Conservation (phyloP, 768 basidiomycete species). For the Leccinum longicurvipes region DNA sequence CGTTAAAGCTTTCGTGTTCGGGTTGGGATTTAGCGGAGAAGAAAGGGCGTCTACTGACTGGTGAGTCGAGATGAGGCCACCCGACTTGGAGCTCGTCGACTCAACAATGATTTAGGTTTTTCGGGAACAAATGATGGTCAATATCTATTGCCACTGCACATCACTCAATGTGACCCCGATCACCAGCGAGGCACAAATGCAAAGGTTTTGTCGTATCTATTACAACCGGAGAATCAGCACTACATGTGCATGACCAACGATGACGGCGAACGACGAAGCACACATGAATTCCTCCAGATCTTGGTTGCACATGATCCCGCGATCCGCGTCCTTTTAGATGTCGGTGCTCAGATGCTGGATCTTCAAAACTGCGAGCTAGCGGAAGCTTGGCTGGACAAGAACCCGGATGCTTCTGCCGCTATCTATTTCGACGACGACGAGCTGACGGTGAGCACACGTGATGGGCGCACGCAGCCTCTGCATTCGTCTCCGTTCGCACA, state of each 20-base stretch:
- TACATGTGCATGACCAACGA: slow-evolving; percentile 26
- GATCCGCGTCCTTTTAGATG: slow-evolving; percentile 47
- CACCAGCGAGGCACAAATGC: slow-evolving; percentile 34
- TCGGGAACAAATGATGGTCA: slow-evolving; percentile 55
- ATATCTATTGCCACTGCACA: slow-evolving; percentile 19
- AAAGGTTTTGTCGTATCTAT: slow-evolving; percentile 26
- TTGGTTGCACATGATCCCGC: slow-evolving; percentile 32
- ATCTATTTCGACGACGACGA: slow-evolving; percentile 34
- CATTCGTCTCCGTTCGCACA: slow-evolving; percentile 7
- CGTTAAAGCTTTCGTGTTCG: slow-evolving; percentile 44
- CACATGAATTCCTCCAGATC: slow-evolving; percentile 26
- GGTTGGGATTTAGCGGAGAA: slow-evolving; percentile 51
- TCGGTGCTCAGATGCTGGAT: slow-evolving; percentile 55
- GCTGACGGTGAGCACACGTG: neutral
- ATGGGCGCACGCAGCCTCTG: neutral
- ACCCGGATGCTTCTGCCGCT: slow-evolving; percentile 33
- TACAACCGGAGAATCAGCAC: slow-evolving; percentile 36
- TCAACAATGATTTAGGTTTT: slow-evolving; percentile 26
- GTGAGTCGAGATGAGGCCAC: neutral
- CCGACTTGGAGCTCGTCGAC: no score
- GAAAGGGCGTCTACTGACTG: slow-evolving; percentile 17
- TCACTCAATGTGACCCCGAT: slow-evolving; percentile 29
- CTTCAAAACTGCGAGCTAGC: slow-evolving; percentile 40
- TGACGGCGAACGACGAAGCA: slow-evolving; percentile 6
- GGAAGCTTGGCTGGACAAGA: slow-evolving; percentile 11